Conservation (phyloP, 2,329 filamentous ascomycete species). For the Phoma sp. region DNA sequence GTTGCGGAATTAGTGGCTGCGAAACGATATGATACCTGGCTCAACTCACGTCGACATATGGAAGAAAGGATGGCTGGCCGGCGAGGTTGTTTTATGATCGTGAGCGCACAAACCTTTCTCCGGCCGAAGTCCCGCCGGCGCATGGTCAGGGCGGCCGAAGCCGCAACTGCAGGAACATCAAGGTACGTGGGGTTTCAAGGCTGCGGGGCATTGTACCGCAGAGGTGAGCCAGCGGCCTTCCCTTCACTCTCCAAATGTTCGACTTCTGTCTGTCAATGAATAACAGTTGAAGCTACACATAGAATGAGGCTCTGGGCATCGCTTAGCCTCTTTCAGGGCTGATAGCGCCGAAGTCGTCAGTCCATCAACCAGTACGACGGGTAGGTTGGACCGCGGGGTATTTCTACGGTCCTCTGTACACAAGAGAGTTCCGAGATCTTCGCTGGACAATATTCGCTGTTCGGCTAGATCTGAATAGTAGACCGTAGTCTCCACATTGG, state of each 20-base stretch:
- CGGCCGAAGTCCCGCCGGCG: slow-evolving; percentile 1
- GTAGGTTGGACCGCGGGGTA: background rate
- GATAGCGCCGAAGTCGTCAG: background rate
- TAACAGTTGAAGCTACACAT: background rate
- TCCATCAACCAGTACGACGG: background rate
- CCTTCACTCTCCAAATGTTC: background rate
- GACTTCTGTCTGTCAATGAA: background rate
- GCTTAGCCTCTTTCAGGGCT: background rate
- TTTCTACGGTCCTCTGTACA: background rate
- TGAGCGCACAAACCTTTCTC: background rate
- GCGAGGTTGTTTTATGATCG: background rate
- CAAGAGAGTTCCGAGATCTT: background rate
- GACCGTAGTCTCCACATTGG: background rate
- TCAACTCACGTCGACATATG: slow-evolving; percentile 15
- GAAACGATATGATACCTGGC: background rate
- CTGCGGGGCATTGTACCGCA: slow-evolving; percentile 15
- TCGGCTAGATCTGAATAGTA: background rate
- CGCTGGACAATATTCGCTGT: background rate
- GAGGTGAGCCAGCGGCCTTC: background rate
- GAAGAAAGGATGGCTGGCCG: background rate
- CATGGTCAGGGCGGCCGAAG: slow-evolving; percentile 6
- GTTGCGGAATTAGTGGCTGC: background rate
- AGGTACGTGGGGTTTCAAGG: slow-evolving; percentile 10
- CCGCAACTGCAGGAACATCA: slow-evolving; percentile 22
- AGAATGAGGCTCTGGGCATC: background rate